Evolutionary conservation across 306 rosid species (phyloP), one percentile per base, ranked within the genome.

Genomic region (Quercus bicolor): DNA sequence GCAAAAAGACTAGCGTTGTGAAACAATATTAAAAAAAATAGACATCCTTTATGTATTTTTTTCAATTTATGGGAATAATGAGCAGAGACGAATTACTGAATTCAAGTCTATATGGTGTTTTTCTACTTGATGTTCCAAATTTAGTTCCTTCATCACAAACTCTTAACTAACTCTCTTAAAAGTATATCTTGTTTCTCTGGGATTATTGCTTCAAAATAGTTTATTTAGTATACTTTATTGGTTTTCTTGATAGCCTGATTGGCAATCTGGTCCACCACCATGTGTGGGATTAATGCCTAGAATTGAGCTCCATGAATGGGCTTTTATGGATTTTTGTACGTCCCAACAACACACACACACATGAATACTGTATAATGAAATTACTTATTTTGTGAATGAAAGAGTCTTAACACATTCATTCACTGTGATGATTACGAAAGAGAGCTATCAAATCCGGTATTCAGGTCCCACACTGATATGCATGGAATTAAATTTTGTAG

Each of bases 21-120:
- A 83, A 53, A 75, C 52, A 80, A 70, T 29, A 24, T 74, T 68
- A 68, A 66, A 79, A 52, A 59, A 70, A 72, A 71, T 77, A 10
- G 85, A 76, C 86, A 88, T 88, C 89, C 80, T 82, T 91, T 89
- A 43, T 82, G 74, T 82, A 75, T 74, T 65, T 75, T 81, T 81
- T 75, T 19, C 75, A 48, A 84, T 78, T 80, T 62, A 57, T 43
- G 26, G 68, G 81, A 57, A 65, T 81, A 79, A 79, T 81, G 79
- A 86, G 75, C 29, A 55, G 74, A 75, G 19, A 6, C 60, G 12
- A 19, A 66, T 34, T 66, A 70, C 73, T 66, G 56, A 72, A 65
- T 45, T 65, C 79, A 72, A 14, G 21, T 68, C 60, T 21, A 69
- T 81, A 61, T 66, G 4, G 33, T 28, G n/a, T 55, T 66, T 66